phyloP scores from a whole-genome alignment of 1,139 yeast species.

The Suhomyces terraborum region DNA sequence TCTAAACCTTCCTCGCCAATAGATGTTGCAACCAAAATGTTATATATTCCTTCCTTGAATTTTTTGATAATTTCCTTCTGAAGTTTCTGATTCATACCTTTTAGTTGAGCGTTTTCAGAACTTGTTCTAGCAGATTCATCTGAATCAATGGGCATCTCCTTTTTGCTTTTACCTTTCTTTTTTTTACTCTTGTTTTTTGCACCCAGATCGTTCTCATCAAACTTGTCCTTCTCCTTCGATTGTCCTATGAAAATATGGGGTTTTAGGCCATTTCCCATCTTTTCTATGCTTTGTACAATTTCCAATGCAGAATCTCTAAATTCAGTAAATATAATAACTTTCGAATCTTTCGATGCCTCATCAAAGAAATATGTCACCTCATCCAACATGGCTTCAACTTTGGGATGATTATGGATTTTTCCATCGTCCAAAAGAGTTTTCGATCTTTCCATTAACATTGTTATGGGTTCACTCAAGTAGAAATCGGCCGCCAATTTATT shows the following conservation, averaged over 20 bases:
- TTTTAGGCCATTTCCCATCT: constrained; percentile 37
- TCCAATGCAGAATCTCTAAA: constrained; percentile 88
- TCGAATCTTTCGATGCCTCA: constrained; percentile 47
- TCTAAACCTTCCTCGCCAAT: constrained; percentile 99
- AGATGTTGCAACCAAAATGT: constrained; percentile 90
- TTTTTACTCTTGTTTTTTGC: constrained; percentile 28
- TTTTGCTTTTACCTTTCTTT: constrained; percentile 24
- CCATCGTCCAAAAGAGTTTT: constrained; percentile 44
- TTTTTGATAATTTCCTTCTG: constrained; percentile 73
- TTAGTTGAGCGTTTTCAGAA: constrained; percentile 55
- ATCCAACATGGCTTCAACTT: constrained; percentile 59
- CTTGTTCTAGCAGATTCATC: constrained; percentile 28
- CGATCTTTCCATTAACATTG: constrained; percentile 45
- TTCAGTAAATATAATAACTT: constrained; percentile 86
- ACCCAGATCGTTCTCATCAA: constrained; percentile 50
- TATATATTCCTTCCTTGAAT: constrained; percentile 71
- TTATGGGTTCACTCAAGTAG: constrained; percentile 53
- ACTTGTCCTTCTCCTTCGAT: constrained; percentile 56
- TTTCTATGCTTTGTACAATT: constrained; percentile 68
- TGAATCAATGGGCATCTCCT: constrained; percentile 22
- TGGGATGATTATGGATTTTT: constrained; percentile 68
- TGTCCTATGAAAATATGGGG: constrained; percentile 96
- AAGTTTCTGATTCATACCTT: constrained; percentile 70
- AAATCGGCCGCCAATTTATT: constrained; percentile 65
- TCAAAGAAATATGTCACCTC: constrained; percentile 60